Conservation (phyloP, 2,329 filamentous ascomycete species). For the Botrytis tulipae region DNA sequence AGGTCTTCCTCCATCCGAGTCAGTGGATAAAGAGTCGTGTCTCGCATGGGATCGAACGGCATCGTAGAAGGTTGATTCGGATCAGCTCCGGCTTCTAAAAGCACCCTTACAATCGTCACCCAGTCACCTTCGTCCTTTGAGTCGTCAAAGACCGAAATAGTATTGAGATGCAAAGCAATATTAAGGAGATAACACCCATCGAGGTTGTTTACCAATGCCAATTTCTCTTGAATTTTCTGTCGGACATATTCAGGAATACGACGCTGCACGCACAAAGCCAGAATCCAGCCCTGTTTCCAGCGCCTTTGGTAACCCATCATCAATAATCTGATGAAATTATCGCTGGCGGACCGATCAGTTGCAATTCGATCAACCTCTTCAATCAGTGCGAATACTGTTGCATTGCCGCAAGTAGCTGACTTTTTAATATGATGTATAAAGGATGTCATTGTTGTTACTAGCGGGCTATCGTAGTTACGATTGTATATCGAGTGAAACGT, state of each 20-base stretch:
- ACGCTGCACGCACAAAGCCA: background rate
- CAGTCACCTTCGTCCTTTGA: accelerated
- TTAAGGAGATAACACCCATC: background rate
- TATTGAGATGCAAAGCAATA: background rate
- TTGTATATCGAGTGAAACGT: background rate
- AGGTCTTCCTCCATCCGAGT: background rate
- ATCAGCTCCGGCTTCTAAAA: background rate
- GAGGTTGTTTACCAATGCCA: background rate
- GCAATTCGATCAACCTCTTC: background rate
- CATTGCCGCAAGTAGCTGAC: background rate
- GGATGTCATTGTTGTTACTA: accelerated
- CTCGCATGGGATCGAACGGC: accelerated
- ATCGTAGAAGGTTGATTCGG: background rate
- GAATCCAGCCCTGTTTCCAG: background rate
- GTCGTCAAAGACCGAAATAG: accelerated
- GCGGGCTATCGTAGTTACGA: no score
- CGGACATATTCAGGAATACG: background rate
- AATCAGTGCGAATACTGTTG: background rate
- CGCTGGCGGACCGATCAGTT: background rate
- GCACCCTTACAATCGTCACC: background rate
- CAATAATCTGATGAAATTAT: background rate
- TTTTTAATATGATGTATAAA: background rate
- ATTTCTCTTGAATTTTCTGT: background rate
- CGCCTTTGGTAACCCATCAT: background rate
- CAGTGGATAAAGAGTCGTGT: background rate